These are phyloP conservation scores for Erodium trifolium DNA, from an alignment of 441 rosid species.

Conservation along the genomic window DNA sequence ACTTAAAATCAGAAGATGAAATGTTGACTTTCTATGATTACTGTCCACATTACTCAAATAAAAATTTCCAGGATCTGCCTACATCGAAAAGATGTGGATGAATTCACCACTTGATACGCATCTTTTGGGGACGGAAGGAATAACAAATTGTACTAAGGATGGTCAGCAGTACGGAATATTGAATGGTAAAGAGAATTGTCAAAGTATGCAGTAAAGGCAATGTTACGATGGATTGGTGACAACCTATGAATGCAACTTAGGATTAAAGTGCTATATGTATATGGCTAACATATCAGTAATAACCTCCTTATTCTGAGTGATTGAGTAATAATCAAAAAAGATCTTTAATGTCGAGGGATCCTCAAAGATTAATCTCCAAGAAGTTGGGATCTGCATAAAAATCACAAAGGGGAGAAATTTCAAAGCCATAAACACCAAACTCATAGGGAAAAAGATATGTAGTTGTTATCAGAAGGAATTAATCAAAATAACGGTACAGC, in stretches of 20 bases:
- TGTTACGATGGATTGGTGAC: not conserved
- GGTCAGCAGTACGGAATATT: not conserved
- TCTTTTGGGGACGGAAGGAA: no score
- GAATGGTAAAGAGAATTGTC: not conserved
- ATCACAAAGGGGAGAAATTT: slow-evolving; percentile 1
- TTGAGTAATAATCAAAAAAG: slow-evolving; percentile 25
- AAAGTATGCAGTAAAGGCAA: not conserved
- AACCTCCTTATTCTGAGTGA: slow-evolving; percentile 25
- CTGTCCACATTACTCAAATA: not conserved
- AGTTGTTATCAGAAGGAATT: not conserved
- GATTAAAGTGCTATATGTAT: not conserved
- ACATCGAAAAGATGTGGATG: no score
- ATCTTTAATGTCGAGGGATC: slow-evolving; percentile 26
- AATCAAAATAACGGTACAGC: not conserved
- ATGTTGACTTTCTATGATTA: not conserved
- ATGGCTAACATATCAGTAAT: not conserved
- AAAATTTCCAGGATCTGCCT: no score
- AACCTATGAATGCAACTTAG: not conserved
- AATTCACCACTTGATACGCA: no score
- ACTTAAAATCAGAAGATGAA: not conserved
- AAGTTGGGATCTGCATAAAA: slow-evolving; percentile 19
- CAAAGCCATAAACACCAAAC: not conserved
- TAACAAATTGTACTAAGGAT: not conserved
- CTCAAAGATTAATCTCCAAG: slow-evolving; percentile 24
- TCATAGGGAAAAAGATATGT: no score